Conservation (phyloP, 768 basidiomycete genomes). For the Collybiopsis luxurians region DNA sequence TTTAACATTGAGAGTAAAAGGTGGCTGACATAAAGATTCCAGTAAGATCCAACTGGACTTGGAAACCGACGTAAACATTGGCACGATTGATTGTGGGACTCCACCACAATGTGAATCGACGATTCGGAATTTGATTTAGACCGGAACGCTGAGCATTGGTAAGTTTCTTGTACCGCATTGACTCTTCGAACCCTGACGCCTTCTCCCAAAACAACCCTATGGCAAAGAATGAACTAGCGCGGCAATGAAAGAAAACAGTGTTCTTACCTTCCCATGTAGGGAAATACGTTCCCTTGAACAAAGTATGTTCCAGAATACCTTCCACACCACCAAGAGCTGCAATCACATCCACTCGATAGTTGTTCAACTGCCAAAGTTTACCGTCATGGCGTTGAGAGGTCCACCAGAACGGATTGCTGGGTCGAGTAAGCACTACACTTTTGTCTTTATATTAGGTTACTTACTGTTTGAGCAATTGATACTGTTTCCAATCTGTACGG, state of each 20-base stretch:
- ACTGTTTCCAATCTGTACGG: slow-evolving; percentile 97
- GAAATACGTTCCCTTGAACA: slow-evolving; percentile 98
- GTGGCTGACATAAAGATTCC: slow-evolving; percentile 82
- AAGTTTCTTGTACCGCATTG: slow-evolving; percentile 93
- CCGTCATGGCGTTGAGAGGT: slow-evolving; percentile 96
- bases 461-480: slow-evolving; percentile 88
- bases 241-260: not conserved
- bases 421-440: slow-evolving; percentile 13
- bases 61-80: slow-evolving; percentile 99
- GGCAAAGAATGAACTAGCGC: not conserved
- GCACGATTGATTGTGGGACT: slow-evolving; percentile 98
- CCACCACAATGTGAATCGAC: slow-evolving; percentile 99
- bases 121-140: slow-evolving; percentile 97
- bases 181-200: slow-evolving; percentile 94
- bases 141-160: slow-evolving; percentile 99
- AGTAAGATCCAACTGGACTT: slow-evolving; percentile 97
- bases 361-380: slow-evolving; percentile 96
- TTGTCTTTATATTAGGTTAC: slow-evolving; percentile 21
- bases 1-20: not conserved
- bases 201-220: slow-evolving; percentile 96
- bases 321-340: slow-evolving; percentile 97
- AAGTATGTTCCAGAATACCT: slow-evolving; percentile 92
- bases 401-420: slow-evolving; percentile 98
- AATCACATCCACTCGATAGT: slow-evolving; percentile 98
- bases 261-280: slow-evolving; percentile 88